These are phyloP conservation scores for Cordyceps pruinosa DNA, from an alignment of 2,329 filamentous ascomycete genomes.

Conservation along the genomic window DNA sequence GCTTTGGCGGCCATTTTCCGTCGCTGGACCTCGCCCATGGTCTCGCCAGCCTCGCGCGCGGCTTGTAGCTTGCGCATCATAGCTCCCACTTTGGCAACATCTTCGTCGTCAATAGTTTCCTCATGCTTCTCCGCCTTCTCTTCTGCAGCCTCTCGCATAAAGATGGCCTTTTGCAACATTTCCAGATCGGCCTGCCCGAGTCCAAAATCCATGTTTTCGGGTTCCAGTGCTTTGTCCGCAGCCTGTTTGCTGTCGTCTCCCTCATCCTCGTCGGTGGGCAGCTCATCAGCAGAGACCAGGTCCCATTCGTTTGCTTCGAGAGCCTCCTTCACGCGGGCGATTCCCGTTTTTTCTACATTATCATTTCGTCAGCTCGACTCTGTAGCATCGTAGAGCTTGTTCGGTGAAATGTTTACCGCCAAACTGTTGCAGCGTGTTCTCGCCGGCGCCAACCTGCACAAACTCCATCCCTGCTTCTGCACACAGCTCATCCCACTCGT, in stretches of 20 bases:
- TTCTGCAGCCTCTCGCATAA: conserved; percentile 21
- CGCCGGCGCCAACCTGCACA: conserved; percentile 42
- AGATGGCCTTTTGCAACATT: conserved; percentile 46
- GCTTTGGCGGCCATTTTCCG: conserved; percentile 54
- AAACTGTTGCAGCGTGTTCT: conserved; percentile 43
- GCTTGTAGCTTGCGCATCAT: conserved; percentile 61
- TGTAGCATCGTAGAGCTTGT: background rate
- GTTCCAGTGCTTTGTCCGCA: conserved; percentile 29
- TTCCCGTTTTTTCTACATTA: conserved; percentile 47
- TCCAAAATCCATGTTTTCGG: conserved; percentile 43
- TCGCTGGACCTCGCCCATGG: conserved; percentile 53
- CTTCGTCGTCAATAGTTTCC: conserved; percentile 35
- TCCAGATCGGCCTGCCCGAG: conserved; percentile 47
- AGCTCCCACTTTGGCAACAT: conserved; percentile 52
- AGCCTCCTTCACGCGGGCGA: conserved; percentile 53
- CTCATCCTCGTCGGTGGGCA: conserved; percentile 24
- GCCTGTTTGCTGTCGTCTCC: conserved; percentile 22
- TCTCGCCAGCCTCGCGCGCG: conserved; percentile 51
- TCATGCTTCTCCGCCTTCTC: conserved; percentile 17
- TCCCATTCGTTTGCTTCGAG: conserved; percentile 62
- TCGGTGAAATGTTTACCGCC: conserved; percentile 38
- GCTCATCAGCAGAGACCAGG: conserved; percentile 20
- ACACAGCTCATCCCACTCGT: conserved; percentile 57
- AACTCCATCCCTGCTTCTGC: conserved; percentile 55
- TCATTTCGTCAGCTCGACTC: background rate